phyloP scores from a whole-genome alignment of 495 filamentous ascomycete genomes.

The Neurospora sp. region DNA sequence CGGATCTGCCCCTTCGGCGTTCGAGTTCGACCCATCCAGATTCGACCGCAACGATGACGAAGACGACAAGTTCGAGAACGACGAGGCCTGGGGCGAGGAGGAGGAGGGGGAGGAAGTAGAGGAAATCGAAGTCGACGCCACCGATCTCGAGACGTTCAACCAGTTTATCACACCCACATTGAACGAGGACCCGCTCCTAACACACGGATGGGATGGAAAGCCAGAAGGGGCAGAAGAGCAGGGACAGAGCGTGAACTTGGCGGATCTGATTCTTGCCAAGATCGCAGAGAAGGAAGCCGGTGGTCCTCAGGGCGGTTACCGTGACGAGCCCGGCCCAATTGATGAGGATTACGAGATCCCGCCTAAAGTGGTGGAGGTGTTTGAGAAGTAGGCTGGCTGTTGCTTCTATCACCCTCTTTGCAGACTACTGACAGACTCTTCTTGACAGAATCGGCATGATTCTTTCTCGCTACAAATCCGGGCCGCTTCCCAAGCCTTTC shows the following conservation, averaged over 20 bases:
- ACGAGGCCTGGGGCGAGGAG: slow-evolving; percentile 55
- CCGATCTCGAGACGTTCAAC: slow-evolving; percentile 82
- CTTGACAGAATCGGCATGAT: slow-evolving; percentile 65
- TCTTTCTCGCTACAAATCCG: slow-evolving; percentile 86
- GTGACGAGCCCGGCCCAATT: slow-evolving; percentile 27
- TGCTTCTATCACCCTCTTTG: not conserved
- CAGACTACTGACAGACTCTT: slow-evolving; percentile 5
- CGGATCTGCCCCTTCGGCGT: slow-evolving; percentile 22
- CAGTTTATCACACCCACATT: slow-evolving; percentile 62
- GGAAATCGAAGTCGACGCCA: slow-evolving; percentile 78
- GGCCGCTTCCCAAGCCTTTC: slow-evolving; percentile 91
- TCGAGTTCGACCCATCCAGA: slow-evolving; percentile 34
- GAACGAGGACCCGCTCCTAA: slow-evolving; percentile 42
- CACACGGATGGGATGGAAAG: slow-evolving; percentile 36
- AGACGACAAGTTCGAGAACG: slow-evolving; percentile 37
- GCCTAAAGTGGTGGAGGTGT: slow-evolving; percentile 88
- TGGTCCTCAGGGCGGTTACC: slow-evolving; percentile 26
- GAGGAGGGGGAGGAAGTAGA: slow-evolving; percentile 75
- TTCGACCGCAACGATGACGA: slow-evolving; percentile 20
- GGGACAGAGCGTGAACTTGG: slow-evolving; percentile 63
- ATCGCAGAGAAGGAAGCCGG: slow-evolving; percentile 86
- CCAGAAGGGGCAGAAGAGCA: slow-evolving; percentile 35
- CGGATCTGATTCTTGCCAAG: slow-evolving; percentile 85
- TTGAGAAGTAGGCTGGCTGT: slow-evolving; percentile 57
- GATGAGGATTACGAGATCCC: slow-evolving; percentile 81